Evolutionary conservation across 2,329 filamentous ascomycete species (phyloP).

Genomic region (Venturia oleaginea): DNA sequence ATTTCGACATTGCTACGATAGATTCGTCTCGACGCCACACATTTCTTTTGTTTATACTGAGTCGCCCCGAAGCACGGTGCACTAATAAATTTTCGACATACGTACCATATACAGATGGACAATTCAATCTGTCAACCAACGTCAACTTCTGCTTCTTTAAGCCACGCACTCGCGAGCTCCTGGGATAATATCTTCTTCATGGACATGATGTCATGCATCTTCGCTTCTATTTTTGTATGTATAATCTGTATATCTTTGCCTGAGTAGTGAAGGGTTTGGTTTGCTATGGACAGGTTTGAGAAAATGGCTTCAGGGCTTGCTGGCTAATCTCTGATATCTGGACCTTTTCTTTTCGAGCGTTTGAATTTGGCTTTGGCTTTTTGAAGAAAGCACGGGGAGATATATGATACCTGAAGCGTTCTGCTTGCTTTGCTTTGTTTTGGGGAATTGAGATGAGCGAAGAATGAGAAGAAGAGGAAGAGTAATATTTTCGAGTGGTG

Average conservation of each 20-base stretch:
- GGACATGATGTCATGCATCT: neutral
- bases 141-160: neutral
- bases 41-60: neutral
- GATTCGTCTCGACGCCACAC: neutral
- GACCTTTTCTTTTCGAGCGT: neutral
- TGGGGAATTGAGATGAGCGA: neutral
- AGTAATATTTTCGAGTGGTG: neutral
- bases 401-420: constrained; percentile 2
- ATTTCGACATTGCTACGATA: neutral
- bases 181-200: neutral
- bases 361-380: neutral
- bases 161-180: neutral
- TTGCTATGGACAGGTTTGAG: neutral
- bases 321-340: neutral
- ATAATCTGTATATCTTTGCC: neutral
- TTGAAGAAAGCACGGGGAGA: neutral
- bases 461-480: neutral
- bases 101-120: neutral
- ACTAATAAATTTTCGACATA: neutral
- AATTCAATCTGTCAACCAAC: neutral
- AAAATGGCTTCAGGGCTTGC: neutral
- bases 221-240: neutral
- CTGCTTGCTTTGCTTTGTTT: neutral
- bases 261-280: neutral
- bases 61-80: neutral